Conservation (phyloP, 805 yeast genomes). For the Pichia californica region DNA sequence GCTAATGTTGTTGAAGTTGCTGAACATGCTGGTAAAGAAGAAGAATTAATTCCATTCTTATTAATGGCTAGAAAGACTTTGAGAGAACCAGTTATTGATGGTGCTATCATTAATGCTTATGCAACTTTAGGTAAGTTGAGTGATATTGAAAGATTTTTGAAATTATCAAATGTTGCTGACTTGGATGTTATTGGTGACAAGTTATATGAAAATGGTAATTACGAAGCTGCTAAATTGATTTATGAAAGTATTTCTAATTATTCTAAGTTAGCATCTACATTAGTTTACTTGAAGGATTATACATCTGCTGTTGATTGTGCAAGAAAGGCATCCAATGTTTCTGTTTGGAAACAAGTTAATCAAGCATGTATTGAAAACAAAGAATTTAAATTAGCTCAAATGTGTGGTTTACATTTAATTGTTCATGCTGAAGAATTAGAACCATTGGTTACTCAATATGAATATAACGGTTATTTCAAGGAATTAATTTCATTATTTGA, state of each 20-base stretch:
- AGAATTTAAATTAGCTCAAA: constrained; percentile 95
- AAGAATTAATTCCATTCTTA: constrained; percentile 81
- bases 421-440: constrained; percentile 96
- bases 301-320: constrained; percentile 98
- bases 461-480: constrained; percentile 82
- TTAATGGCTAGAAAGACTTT: constrained; percentile 86
- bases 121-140: constrained; percentile 69
- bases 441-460: constrained; percentile 81
- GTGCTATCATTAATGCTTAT: constrained; percentile 80
- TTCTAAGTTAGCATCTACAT: constrained; percentile 93
- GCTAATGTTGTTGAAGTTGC: constrained; percentile 91
- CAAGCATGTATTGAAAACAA: constrained; percentile 92
- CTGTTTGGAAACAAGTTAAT: constrained; percentile 96
- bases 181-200: constrained; percentile 89
- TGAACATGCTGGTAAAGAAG: constrained; percentile 93
- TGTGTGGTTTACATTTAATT: constrained; percentile 95
- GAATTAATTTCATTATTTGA: constrained; percentile 90
- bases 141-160: constrained; percentile 80
- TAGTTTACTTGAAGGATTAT: constrained; percentile 85
- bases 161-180: constrained; percentile 88
- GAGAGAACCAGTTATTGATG: constrained; percentile 90
- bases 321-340: constrained; percentile 88
- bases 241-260: constrained; percentile 85
- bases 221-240: constrained; percentile 87
- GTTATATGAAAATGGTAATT: constrained; percentile 71